These are phyloP conservation scores for Mycena vulgaris DNA, from an alignment of 768 basidiomycete species.

Conservation along the genomic window DNA sequence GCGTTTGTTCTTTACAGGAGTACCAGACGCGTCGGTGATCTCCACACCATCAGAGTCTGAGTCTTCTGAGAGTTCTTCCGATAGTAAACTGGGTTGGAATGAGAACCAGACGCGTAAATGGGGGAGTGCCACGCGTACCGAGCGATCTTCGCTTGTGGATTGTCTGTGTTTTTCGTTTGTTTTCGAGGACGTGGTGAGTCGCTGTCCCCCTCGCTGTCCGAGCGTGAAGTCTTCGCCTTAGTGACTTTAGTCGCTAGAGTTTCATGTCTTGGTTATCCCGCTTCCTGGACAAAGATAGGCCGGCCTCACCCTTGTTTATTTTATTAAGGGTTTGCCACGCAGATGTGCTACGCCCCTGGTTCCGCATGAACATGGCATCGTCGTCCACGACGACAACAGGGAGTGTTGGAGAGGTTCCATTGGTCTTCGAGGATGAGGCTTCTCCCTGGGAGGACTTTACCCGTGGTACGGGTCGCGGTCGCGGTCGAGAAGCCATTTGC, in stretches of 20 bases:
- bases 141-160: slow-evolving; percentile 61
- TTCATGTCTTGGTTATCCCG: not conserved
- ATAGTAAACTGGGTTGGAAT: slow-evolving; percentile 6
- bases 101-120: slow-evolving; percentile 11
- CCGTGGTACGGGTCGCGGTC: slow-evolving; percentile 70
- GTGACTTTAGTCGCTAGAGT: slow-evolving; percentile 20
- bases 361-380: slow-evolving; percentile 81
- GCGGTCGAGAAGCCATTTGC: slow-evolving; percentile 56
- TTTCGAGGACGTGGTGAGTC: slow-evolving; percentile 53
- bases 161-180: slow-evolving; percentile 56
- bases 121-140: slow-evolving; percentile 52
- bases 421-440: slow-evolving; percentile 39
- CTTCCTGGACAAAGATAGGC: not conserved
- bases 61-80: slow-evolving; percentile 57
- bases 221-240: slow-evolving; percentile 29
- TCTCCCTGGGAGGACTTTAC: slow-evolving; percentile 43
- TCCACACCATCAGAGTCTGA: slow-evolving; percentile 55
- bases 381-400: slow-evolving; percentile 64
- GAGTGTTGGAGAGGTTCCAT: slow-evolving; percentile 31
- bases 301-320: slow-evolving; percentile 66
- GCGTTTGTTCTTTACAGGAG: slow-evolving; percentile 54
- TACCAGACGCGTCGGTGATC: slow-evolving; percentile 44
- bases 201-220: slow-evolving; percentile 49
- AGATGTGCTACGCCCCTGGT: slow-evolving; percentile 67
- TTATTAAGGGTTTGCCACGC: slow-evolving; percentile 75